These are phyloP conservation scores for Lycium ferocissimum DNA, from an alignment of 257 asterid species.

Conservation along the genomic window DNA sequence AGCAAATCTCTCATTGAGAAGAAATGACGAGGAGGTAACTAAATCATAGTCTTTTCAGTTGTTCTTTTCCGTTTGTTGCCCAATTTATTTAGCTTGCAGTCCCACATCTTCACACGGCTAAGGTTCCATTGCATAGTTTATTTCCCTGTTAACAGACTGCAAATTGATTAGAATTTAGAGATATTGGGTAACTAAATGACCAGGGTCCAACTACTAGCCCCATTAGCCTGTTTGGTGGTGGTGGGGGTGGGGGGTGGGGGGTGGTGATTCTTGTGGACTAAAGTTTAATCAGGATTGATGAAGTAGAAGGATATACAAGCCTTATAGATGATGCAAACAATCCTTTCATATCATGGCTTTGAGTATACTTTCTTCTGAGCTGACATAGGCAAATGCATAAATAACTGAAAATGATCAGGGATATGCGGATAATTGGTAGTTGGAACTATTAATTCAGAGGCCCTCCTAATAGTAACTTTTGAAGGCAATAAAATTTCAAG, in stretches of 20 bases:
- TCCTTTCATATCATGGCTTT: not conserved
- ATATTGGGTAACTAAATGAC: not conserved
- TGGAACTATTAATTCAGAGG: not conserved
- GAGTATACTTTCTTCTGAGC: not conserved
- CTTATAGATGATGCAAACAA: slow-evolving; percentile 17
- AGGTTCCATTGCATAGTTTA: not conserved
- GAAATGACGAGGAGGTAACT: slow-evolving; percentile 59
- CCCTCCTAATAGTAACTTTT: not conserved
- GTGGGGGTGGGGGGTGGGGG: too few species aligned
- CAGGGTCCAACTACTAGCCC: slow-evolving; percentile 5
- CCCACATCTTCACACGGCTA: not conserved
- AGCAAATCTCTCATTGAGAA: slow-evolving; percentile 51
- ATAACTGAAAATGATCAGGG: not conserved
- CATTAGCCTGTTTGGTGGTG: not conserved
- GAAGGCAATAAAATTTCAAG: not conserved
- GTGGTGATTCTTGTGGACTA: not conserved
- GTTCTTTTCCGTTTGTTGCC: not conserved
- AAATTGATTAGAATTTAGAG: slow-evolving; percentile 2
- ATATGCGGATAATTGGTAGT: not conserved
- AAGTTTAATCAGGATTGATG: not conserved
- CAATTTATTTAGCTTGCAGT: slow-evolving; percentile 19
- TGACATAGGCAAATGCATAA: not conserved
- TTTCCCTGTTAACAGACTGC: not conserved
- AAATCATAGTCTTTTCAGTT: slow-evolving; percentile 38
- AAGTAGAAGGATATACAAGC: slow-evolving; percentile 8